Evolutionary conservation across 164 flowering plant species (phyloP), one percentile per base, ranked within the genome.

Genomic region (Houttuynia cordata): DNA sequence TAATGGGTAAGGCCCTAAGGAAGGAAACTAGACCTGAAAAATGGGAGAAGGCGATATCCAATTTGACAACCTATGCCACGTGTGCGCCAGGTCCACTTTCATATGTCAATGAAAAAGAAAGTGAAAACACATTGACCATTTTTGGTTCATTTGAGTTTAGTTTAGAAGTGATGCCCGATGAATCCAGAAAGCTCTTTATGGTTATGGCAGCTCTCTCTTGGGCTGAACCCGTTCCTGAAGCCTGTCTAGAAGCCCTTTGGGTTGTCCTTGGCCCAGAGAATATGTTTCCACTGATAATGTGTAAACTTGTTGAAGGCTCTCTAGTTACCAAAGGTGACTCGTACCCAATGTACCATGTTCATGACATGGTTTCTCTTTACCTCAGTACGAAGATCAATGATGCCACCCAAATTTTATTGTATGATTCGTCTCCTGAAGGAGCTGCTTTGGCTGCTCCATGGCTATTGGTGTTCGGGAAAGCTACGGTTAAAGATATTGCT

Each of bases 131-230:
- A 18, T 19, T 79, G 25, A 76, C 83, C 62, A 64, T 79, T 57
- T 76, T 79, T 64, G 76, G 83, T 17, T 76, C 83, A 47, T 71
- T 79, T 58, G 83, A 79, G 53, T 79, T 79, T 68, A 79, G 83
- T 66, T 70, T 79, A 52, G 83, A 79, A 70, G 83, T 74, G 50
- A 79, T 79, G 83, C 77, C 74, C 53, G 69, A 45, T 45, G 62
- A 73, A 57, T 74, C 82, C 12, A 70, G 71, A 61, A 65, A 58
- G 59, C 74, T 76, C 53, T 79, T 79, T 58, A 53, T 69, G 3
- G 70, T 70, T 63, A 73, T 76, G 58, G 74, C 83, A 53, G 71
- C 74, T 50, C 66, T 79, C 15, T 74, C 77, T 37, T 79, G 80
- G 80, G 79, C 63, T 9, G 83, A 75, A 73, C 70, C 79, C 34